Percentiles rank a stretch among this genome's conserved stretches.
These are phyloP conservation scores for Calonectria henricotiae DNA, from an alignment of 2,329 filamentous ascomycete species.

Conservation along the genomic window DNA sequence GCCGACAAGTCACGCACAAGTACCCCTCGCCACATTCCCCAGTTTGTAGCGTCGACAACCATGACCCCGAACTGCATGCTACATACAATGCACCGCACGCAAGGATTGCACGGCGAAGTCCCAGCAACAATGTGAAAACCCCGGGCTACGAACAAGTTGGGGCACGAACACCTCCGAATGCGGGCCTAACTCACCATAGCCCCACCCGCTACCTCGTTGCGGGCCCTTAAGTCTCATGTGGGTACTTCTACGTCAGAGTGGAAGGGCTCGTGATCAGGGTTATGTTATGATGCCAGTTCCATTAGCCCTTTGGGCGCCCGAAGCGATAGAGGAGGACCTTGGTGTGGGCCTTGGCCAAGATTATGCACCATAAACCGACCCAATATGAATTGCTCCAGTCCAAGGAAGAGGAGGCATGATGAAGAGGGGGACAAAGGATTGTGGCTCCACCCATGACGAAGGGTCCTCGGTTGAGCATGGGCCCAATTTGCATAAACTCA, in stretches of 20 bases:
- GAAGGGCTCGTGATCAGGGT: conserved; percentile 17
- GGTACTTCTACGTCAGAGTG: conserved; percentile 47
- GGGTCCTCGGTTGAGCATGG: neutral
- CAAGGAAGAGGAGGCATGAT: conserved; percentile 8
- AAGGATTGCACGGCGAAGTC: neutral
- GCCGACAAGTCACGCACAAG: conserved; percentile 30
- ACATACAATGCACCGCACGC: conserved; percentile 2
- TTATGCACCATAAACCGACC: neutral
- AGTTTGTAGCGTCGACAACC: neutral
- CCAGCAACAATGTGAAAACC: conserved; percentile 14
- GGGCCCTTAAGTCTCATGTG: conserved; percentile 41
- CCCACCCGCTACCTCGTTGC: conserved; percentile 25
- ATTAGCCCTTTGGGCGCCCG: conserved; percentile 26
- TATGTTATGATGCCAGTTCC: neutral
- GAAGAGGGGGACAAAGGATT: neutral
- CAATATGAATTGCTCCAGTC: conserved; percentile 1
- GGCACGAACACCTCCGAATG: conserved; percentile 30
- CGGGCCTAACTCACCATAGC: conserved; percentile 25
- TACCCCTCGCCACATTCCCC: conserved; percentile 28
- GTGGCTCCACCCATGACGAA: conserved; percentile 24
- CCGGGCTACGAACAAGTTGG: conserved; percentile 16
- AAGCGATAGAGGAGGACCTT: conserved; percentile 18
- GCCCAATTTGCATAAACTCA: conserved; percentile 24
- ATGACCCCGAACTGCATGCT: neutral
- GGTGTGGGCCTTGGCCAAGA: conserved; percentile 14